These are phyloP conservation scores for Colletotrichum agaves DNA, from an alignment of 2,329 filamentous ascomycete species.

Conservation along the genomic window DNA sequence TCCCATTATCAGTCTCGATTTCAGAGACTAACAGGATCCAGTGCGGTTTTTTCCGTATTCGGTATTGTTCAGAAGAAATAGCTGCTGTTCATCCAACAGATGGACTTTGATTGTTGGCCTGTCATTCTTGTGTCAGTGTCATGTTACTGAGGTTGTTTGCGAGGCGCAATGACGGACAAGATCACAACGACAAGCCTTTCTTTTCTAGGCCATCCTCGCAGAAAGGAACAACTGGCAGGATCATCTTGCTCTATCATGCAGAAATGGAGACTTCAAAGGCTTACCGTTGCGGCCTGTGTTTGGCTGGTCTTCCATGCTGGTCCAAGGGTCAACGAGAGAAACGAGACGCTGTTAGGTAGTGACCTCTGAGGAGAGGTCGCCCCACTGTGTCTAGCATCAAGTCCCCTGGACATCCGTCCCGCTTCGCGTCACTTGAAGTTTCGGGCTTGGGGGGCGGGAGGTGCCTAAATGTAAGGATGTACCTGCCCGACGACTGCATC, in stretches of 20 bases:
- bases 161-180: neutral
- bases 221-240: neutral
- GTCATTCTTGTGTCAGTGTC: constrained; percentile 6
- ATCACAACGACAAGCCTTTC: neutral
- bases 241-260: neutral
- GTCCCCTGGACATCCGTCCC: constrained; percentile 30
- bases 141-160: neutral
- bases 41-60: constrained; percentile 3
- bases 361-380: constrained; percentile 4
- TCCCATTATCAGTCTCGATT: neutral
- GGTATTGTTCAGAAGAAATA: constrained; percentile 1
- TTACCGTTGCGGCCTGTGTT: constrained; percentile 7
- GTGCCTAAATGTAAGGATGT: constrained; percentile 19
- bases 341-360: constrained; percentile 21
- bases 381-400: constrained; percentile 33
- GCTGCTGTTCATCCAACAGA: constrained; percentile 1
- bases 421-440: constrained; percentile 37
- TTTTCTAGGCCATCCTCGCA: neutral
- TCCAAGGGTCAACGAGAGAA: constrained; percentile 18
- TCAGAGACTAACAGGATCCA: neutral
- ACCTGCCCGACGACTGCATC: no score
- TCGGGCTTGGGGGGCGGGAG: constrained; percentile 33
- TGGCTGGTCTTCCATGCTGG: constrained; percentile 1
- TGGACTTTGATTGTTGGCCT: neutral
- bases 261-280: constrained; percentile 10